Evolutionary conservation across 345 rosid species (phyloP), one percentile per base, ranked within the genome.

Genomic region (Ailanthus altissimus): DNA sequence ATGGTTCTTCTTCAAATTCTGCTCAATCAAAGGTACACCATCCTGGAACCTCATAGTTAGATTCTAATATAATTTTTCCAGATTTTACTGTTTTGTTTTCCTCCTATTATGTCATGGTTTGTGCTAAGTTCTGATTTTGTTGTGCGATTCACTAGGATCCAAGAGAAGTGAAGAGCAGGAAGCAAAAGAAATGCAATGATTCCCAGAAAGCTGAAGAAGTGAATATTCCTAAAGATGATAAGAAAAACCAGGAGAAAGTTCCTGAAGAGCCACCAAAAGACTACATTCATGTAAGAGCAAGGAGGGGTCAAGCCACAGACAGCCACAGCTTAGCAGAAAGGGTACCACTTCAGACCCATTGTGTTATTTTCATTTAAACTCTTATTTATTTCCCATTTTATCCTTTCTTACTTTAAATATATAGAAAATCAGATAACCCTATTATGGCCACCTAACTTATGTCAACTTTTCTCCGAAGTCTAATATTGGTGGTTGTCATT

Each of bases 291-390:
- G 97, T 92, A 32, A 85, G 94, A 81, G 97, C 97, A 40, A 89
- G 94, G 77, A 88, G 97, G 78, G 97, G 97, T 73, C 94, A 92
- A 81, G 97, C 97, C 70, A 92, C 87, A 45, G 92, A 89, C 67
- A 89, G 92, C 84, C 92, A 89, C 86, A 89, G 92, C 81, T 83
- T 89, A 59, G 97, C 97, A 28, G 97, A 92, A 73, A 90, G 97
- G 91, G 97, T 92, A 86, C 61, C 10, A 15, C 5, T 60, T 25
- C 26, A 45, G 62, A 47, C 47, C 50, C 56, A 36, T 14, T 11
- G 14, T 73, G 20, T 58, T 46, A 21, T 23, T 57, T 21, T 2
- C 16, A 61, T 20, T 65, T 23, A 0, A 2, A 53, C 20, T 21
- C 14, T n/a, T 26, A n/a, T 68, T 57, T 76, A n/a, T 20, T 54